Percentiles rank a stretch among this genome's conserved stretches.
These are phyloP conservation scores for Arachis monticola DNA, from an alignment of 331 rosid species.

Conservation along the genomic window DNA sequence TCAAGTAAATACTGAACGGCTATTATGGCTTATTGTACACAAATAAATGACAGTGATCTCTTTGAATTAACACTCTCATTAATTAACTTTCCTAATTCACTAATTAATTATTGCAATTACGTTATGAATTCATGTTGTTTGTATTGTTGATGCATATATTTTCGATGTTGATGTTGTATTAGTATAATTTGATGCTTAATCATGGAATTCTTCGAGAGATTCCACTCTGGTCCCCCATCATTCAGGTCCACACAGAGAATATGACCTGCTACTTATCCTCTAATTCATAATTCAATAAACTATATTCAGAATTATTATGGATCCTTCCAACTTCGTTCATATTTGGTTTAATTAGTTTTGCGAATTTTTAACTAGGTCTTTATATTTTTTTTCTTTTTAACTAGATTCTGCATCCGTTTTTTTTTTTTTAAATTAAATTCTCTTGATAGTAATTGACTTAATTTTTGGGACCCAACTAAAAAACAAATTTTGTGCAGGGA, in stretches of 20 bases:
- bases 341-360: background rate
- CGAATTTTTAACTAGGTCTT: no score
- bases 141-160: background rate
- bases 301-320: slow-evolving; percentile 9
- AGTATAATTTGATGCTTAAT: background rate
- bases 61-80: background rate
- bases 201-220: background rate
- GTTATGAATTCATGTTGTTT: background rate
- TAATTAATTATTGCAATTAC: background rate
- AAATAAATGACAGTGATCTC: background rate
- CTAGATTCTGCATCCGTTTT: no score
- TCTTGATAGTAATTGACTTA: no score
- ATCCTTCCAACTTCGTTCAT: slow-evolving; percentile 35
- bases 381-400: no score
- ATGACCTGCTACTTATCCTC: slow-evolving; percentile 36
- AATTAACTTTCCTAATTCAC: background rate
- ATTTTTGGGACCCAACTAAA: no score
- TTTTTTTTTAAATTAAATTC: no score
- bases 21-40: background rate
- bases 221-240: slow-evolving; percentile 22
- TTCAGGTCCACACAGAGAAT: slow-evolving; percentile 21
- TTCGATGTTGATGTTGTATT: background rate
- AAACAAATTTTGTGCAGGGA: no score
- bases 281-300: slow-evolving; percentile 24
- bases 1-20: no score